Percentiles rank a stretch among this genome's conserved stretches.
These are phyloP conservation scores for Quercus robur DNA, from an alignment of 306 rosid genomes.

Conservation along the genomic window DNA sequence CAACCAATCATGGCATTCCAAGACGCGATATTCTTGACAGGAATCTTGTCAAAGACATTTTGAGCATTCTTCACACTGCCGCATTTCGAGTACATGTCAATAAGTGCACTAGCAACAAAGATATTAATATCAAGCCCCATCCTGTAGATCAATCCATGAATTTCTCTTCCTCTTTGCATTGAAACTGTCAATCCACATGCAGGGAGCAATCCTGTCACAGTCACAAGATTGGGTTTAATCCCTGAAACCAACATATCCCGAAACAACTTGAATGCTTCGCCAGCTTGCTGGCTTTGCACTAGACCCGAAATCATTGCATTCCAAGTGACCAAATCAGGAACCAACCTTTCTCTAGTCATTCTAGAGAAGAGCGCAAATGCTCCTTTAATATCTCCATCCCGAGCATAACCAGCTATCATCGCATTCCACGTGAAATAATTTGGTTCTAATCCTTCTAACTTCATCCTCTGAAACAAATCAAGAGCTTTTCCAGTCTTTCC, in stretches of 20 bases:
- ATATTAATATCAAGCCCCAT: constrained; percentile 43
- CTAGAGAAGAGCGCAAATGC: constrained; percentile 37
- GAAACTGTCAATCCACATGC: constrained; percentile 51
- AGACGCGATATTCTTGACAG: constrained; percentile 38
- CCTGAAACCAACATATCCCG: constrained; percentile 39
- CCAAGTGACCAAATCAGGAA: constrained; percentile 63
- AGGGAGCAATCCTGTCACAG: constrained; percentile 55
- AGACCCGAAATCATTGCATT: constrained; percentile 61
- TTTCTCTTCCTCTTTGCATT: constrained; percentile 43
- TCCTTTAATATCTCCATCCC: constrained; percentile 31
- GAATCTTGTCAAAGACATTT: constrained; percentile 40
- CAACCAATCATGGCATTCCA: constrained; percentile 75
- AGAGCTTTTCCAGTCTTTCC: constrained; percentile 37
- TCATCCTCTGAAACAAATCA: constrained; percentile 60
- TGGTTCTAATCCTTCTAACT: constrained; percentile 52
- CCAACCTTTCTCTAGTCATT: constrained; percentile 45
- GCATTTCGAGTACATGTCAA: constrained; percentile 67
- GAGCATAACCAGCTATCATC: constrained; percentile 50
- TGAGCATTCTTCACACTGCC: constrained; percentile 43
- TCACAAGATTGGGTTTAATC: constrained; percentile 47
- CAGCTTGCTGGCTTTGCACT: constrained; percentile 31
- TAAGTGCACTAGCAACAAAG: constrained; percentile 55
- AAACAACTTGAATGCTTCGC: constrained; percentile 42
- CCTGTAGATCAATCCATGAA: constrained; percentile 57
- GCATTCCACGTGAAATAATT: constrained; percentile 75